A percentile compares a stretch with the other conserved stretches of the same genome.
phyloP scores from a whole-genome alignment of 2,329 filamentous ascomycete genomes.

The Dactylellina cionopaga region DNA sequence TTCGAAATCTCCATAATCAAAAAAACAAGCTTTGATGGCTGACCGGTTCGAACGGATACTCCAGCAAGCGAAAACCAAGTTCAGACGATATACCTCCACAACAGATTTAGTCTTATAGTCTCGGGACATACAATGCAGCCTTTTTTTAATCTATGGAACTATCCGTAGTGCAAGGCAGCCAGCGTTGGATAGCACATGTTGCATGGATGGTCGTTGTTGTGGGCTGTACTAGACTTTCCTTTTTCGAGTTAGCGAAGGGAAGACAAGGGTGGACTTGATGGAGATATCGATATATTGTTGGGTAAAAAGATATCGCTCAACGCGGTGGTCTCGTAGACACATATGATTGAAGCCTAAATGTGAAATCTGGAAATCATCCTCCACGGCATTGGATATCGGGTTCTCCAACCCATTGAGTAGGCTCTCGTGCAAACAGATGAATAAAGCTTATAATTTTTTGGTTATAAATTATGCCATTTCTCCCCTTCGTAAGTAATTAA shows the following conservation, averaged over 20 bases:
- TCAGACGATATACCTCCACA: slow-evolving; percentile 6
- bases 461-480: neutral
- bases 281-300: too few relatives aligned
- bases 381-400: neutral
- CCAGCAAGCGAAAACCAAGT: neutral
- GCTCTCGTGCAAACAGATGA: neutral
- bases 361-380: too few relatives aligned
- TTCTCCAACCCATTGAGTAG: neutral
- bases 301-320: slow-evolving; percentile 3
- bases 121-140: neutral
- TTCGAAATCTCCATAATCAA: too few relatives aligned
- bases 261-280: neutral
- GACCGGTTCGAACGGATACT: neutral
- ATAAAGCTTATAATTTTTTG: neutral
- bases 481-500: neutral
- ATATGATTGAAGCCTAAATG: neutral
- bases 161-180: neutral
- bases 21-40: neutral
- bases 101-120: neutral
- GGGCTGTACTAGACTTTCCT: slow-evolving; percentile 21
- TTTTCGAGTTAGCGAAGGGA: too few relatives aligned
- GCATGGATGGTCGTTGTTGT: neutral
- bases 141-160: too few relatives aligned
- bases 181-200: neutral
- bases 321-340: neutral